Evolutionary conservation across 2,329 filamentous ascomycete species (phyloP).

Genomic region (Arthroderma sp.): DNA sequence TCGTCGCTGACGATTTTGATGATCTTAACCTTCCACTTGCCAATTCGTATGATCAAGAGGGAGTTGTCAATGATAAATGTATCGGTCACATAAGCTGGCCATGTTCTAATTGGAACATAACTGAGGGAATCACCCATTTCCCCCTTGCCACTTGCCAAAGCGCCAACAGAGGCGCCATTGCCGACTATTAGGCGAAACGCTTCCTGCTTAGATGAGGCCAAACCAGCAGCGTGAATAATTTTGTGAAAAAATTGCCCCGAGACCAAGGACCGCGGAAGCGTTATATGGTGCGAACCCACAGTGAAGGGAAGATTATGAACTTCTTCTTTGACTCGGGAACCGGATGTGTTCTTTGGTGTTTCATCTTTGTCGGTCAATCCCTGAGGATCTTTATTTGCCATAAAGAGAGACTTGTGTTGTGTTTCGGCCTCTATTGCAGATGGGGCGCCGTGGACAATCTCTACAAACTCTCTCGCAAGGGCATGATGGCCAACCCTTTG

Average conservation of each 20-base stretch:
- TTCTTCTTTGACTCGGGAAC: not conserved
- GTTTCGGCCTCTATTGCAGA: slow-evolving; percentile 50
- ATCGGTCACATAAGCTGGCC: slow-evolving; percentile 29
- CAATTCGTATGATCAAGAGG: slow-evolving; percentile 41
- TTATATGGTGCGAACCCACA: slow-evolving; percentile 7
- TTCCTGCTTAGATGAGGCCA: slow-evolving; percentile 39
- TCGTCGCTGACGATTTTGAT: slow-evolving; percentile 43
- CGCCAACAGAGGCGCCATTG: slow-evolving; percentile 39
- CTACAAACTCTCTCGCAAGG: slow-evolving; percentile 69
- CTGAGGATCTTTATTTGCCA: slow-evolving; percentile 11
- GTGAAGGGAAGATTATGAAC: slow-evolving; percentile 2
- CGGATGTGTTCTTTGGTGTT: not conserved
- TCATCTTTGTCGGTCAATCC: slow-evolving; percentile 15
- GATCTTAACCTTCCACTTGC: slow-evolving; percentile 49
- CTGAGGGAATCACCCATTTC: slow-evolving; percentile 32
- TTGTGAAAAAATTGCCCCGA: slow-evolving; percentile 35
- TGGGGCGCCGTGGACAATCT: slow-evolving; percentile 59
- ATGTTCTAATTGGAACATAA: slow-evolving; percentile 38
- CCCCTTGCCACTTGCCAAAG: slow-evolving; percentile 25
- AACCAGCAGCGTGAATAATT: slow-evolving; percentile 38
- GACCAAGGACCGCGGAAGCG: slow-evolving; percentile 35
- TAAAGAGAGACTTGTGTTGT: slow-evolving; percentile 40
- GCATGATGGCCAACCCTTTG: slow-evolving; percentile 68
- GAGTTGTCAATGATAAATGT: slow-evolving; percentile 39
- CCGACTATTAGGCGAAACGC: slow-evolving; percentile 37